Base-by-base conservation (phyloP, 495 filamentous ascomycete genomes). In the Oleoguttula mirabilis region DNA sequence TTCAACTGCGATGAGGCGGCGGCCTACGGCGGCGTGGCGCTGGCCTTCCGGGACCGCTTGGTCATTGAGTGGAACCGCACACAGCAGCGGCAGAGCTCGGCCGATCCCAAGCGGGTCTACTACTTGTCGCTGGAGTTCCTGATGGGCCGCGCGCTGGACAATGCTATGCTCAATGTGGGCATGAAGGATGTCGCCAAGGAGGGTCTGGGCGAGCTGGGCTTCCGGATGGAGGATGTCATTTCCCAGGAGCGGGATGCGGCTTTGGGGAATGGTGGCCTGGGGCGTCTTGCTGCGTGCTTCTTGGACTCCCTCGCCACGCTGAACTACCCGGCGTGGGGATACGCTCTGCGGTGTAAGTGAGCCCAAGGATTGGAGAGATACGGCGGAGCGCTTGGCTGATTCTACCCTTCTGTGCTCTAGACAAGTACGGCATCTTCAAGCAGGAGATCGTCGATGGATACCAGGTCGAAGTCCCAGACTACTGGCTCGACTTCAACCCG, bases 401-500 rank as follows among this genome's bases (percentile, higher is more conserved):
- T n/a, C n/a, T n/a, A n/a, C n/a, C n/a, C n/a, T n/a, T n/a, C n/a
- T n/a, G n/a, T n/a, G n/a, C n/a, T n/a, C n/a, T n/a, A n/a, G n/a
- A 98, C 62, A 71, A 85, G 52, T 98, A 98, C 60, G 90, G 90
- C 51, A 98, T 98, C 57, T 98, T 98, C 76, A 94, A 95, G 68
- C 90, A 98, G 66, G 88, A 98, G 68, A 94, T 98, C 51, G 75
- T 95, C 36, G 80, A 96, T 56, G 90, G 90, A 14, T 96, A 94
- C 56, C 90, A 98, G 62, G 84, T 96, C 36, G 90, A 98, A 55
- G 79, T 96, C 34, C 90, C 90, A 16, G 90, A 98, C 61, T 98
- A 98, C 64, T 98, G 90, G 90, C 75, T 98, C 22, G 90, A 96
- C 57, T 94, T 95, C 60, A 96, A 96, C 68, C 90, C 92, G 4